phyloP scores from a whole-genome alignment of 2,329 filamentous ascomycete species.

The Talaromyces piceae region DNA sequence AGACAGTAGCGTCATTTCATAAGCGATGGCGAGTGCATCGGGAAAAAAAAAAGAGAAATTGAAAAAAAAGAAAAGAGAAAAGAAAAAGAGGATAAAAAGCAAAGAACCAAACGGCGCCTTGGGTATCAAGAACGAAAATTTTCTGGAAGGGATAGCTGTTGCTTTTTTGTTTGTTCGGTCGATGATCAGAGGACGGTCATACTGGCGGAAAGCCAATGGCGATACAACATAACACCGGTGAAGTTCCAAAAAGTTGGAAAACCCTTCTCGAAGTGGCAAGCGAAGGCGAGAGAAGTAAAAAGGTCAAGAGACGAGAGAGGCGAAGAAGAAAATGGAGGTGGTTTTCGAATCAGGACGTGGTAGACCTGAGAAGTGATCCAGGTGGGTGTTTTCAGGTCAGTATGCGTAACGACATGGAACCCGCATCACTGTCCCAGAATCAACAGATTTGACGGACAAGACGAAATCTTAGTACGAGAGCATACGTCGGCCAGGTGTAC shows the following conservation, averaged over 20 bases:
- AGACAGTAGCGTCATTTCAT: slow-evolving; percentile 22
- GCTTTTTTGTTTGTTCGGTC: background rate
- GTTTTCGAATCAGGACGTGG: slow-evolving; percentile 10
- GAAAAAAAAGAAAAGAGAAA: slow-evolving; percentile 29
- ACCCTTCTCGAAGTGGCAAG: slow-evolving; percentile 2
- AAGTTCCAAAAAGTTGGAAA: slow-evolving; percentile 1
- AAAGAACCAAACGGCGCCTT: slow-evolving; percentile 29
- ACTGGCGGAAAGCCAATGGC: too few relatives aligned
- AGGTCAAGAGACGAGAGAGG: slow-evolving; percentile 15
- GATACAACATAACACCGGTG: slow-evolving; percentile 5
- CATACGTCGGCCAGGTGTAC: slow-evolving; percentile 36
- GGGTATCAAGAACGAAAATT: slow-evolving; percentile 24
- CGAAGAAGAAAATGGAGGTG: slow-evolving; percentile 4
- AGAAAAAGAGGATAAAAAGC: slow-evolving; percentile 32
- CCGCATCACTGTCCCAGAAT: background rate
- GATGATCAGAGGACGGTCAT: background rate
- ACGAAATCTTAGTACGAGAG: slow-evolving; percentile 31
- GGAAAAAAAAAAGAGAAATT: slow-evolving; percentile 2
- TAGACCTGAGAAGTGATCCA: slow-evolving; percentile 13
- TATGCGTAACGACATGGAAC: slow-evolving; percentile 20
- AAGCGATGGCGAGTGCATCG: background rate
- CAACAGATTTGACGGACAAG: background rate
- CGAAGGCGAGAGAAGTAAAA: slow-evolving; percentile 23
- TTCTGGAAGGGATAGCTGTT: slow-evolving; percentile 7
- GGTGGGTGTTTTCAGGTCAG: slow-evolving; percentile 12